Base-by-base conservation (phyloP, 495 filamentous ascomycete genomes). In the Aspergillus avenaceus region DNA sequence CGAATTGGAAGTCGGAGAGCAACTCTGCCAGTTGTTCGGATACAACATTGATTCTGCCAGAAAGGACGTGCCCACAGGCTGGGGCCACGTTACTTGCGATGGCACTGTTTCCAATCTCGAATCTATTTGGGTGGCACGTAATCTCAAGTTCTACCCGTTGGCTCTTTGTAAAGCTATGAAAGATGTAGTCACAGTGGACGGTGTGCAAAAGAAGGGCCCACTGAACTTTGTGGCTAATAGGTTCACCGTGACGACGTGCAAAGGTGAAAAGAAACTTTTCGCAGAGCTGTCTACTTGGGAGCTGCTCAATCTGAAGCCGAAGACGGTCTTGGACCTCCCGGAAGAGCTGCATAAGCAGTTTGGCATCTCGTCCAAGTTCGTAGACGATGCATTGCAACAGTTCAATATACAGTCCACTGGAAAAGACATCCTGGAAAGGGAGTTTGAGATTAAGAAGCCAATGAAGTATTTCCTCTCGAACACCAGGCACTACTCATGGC, bases 401-500 rank as follows among this genome's bases (percentile, higher is more conserved):
- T 75, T 72, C 53, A 63, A 55, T 14, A 71, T 77, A 37, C 71
- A 78, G 53, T 65, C 74, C 6, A 49, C 54, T 4, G 69, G 72
- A 0, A 72, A 73, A 38, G 61, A 62, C 7, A 41, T 51, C 13
- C 28, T 55, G 2, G 47, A 50, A 23, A 8, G 12, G 46, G 72
- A 66, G 7, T 71, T 56, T 27, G 32, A 50, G 0, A 54, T 76
- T 5, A 49, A 46, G 11, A 58, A 67, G 42, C 55, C 64, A 2
- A 55, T 53, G 4, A 47, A 66, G 50, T 75, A 63, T 41, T 60
- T 73, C 31, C 52, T 71, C 5, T 29, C 61, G 6, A 62, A 50
- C 4, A 75, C 74, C 9, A 55, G 64, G 22, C 72, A 76, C 53
- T 75, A 77, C 52, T 76, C 72, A 1, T 77, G 74, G 75, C 76